Conservation (phyloP, 2,329 filamentous ascomycete species). For the Neonectria sp. region DNA sequence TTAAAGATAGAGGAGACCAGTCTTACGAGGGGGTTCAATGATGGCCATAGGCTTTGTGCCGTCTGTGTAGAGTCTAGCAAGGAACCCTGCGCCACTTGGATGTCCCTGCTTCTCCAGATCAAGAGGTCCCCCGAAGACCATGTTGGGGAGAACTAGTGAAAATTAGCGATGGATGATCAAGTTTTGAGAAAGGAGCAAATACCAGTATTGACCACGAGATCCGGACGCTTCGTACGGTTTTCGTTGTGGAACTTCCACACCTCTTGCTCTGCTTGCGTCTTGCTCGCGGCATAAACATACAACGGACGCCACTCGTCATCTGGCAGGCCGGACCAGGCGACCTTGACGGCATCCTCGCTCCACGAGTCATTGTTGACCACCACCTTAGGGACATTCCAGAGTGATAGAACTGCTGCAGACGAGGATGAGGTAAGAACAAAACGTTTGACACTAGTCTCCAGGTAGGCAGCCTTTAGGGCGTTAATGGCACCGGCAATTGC, state of each 20-base stretch:
- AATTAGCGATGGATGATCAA: neutral
- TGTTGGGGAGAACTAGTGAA: slow-evolving; percentile 42
- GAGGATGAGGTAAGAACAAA: slow-evolving; percentile 50
- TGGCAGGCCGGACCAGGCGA: slow-evolving; percentile 54
- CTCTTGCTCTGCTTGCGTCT: slow-evolving; percentile 51
- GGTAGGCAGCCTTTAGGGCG: slow-evolving; percentile 53
- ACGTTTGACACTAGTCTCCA: slow-evolving; percentile 52
- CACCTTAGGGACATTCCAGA: neutral
- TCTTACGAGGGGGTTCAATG: slow-evolving; percentile 1
- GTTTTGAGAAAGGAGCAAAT: neutral
- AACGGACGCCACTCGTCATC: slow-evolving; percentile 45
- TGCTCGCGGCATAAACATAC: slow-evolving; percentile 54
- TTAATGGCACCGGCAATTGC: slow-evolving; percentile 46
- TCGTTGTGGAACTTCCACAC: slow-evolving; percentile 52
- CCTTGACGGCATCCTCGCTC: slow-evolving; percentile 52
- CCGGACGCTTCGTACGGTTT: slow-evolving; percentile 40
- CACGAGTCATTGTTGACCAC: slow-evolving; percentile 47
- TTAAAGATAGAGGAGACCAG: neutral
- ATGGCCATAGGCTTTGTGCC: neutral
- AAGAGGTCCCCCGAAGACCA: slow-evolving; percentile 43
- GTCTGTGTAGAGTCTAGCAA: slow-evolving; percentile 39
- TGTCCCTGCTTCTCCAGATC: slow-evolving; percentile 36
- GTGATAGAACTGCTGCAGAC: slow-evolving; percentile 4
- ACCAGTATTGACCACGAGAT: slow-evolving; percentile 43
- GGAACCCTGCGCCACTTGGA: slow-evolving; percentile 35